Evolutionary conservation across 345 rosid species (phyloP).

Genomic region (Moringa oleifera): DNA sequence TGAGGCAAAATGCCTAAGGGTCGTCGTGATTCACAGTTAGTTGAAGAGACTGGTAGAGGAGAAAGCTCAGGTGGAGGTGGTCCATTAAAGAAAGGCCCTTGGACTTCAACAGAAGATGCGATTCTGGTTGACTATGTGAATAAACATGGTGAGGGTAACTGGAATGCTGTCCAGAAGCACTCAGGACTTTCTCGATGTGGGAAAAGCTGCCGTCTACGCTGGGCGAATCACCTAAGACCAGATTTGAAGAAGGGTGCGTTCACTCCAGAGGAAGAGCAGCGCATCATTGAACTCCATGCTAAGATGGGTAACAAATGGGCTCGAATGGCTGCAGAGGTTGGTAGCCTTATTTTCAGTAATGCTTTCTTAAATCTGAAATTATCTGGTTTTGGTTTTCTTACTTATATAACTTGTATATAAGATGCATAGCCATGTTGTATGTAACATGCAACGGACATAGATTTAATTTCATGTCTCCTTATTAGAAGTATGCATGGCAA

Average conservation of each 20-base stretch:
- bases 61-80: background rate
- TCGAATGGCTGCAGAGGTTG: constrained; percentile 48
- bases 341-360: background rate
- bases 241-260: constrained; percentile 52
- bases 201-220: constrained; percentile 63
- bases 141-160: constrained; percentile 58
- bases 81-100: constrained; percentile 45
- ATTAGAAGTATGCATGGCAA: too few relatives aligned
- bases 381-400: background rate
- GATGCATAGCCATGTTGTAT: too few relatives aligned
- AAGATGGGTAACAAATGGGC: constrained; percentile 54
- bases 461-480: too few relatives aligned
- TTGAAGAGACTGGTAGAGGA: background rate
- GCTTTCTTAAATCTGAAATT: background rate
- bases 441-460: too few relatives aligned
- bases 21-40: constrained; percentile 17
- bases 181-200: constrained; percentile 58
- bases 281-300: constrained; percentile 50
- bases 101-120: constrained; percentile 53
- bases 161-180: constrained; percentile 65
- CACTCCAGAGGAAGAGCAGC: constrained; percentile 42
- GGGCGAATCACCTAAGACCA: constrained; percentile 64
- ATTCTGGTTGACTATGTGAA: constrained; percentile 44
- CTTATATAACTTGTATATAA: too few relatives aligned
- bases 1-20: constrained; percentile 15